Evolutionary conservation across 129 eudicot species (phyloP).

Genomic region (Helichrysum umbraculigerum): DNA sequence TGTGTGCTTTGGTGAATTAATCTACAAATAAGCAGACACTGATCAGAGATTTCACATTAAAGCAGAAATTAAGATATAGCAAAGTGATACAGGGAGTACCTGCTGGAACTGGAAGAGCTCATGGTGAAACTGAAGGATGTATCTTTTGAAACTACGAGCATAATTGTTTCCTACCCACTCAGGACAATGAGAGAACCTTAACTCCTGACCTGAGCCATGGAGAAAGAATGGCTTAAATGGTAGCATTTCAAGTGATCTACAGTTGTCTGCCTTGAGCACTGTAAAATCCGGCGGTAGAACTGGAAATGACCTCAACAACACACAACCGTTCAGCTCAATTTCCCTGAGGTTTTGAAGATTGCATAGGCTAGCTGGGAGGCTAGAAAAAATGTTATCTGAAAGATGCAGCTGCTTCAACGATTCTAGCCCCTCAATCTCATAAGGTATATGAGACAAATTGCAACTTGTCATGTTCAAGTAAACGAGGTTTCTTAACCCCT

Average conservation of each 20-base stretch:
- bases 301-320: not conserved
- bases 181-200: not conserved
- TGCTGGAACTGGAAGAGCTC: constrained; percentile 5
- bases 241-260: constrained; percentile 4
- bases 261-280: not conserved
- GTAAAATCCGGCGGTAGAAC: not conserved
- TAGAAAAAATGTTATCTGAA: not conserved
- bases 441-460: constrained; percentile 2
- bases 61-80: not conserved
- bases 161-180: not conserved
- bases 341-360: not conserved
- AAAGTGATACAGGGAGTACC: not conserved
- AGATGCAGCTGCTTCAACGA: not conserved
- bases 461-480: not conserved
- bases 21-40: too few species aligned
- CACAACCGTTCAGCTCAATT: not conserved
- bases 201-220: not conserved
- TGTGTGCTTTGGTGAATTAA: too few species aligned
- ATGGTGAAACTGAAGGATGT: not conserved
- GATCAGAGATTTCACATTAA: not conserved
- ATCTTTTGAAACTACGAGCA: not conserved
- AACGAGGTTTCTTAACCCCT: not conserved
- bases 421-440: not conserved
- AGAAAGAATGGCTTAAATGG: not conserved
- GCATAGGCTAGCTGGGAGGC: constrained; percentile 17